A percentile compares a stretch with the other conserved stretches of the same genome.
Conservation (phyloP, 2,329 filamentous ascomycete genomes). For the Capronia americana region DNA sequence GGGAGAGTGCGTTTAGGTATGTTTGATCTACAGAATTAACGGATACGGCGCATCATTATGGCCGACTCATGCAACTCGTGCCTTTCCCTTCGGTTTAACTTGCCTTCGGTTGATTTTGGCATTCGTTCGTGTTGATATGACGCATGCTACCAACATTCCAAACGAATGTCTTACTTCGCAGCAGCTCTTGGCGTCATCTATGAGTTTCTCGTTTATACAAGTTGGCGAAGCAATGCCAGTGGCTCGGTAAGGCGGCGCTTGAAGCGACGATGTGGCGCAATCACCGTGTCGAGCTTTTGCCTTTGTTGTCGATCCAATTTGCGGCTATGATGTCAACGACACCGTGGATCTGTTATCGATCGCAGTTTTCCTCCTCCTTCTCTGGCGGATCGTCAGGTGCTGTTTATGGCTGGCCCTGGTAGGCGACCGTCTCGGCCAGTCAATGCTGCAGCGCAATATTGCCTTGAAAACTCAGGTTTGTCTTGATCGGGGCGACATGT, state of each 20-base stretch:
- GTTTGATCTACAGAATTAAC: not conserved
- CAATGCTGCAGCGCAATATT: slow-evolving; percentile 24
- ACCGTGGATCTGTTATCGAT: slow-evolving; percentile 6
- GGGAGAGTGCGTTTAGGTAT: not conserved
- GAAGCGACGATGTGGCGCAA: slow-evolving; percentile 6
- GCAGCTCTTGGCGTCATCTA: not conserved
- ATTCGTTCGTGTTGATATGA: not conserved
- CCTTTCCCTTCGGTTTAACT: not conserved
- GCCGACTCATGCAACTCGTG: not conserved
- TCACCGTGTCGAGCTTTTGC: slow-evolving; percentile 2
- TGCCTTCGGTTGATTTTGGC: not conserved
- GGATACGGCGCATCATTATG: not conserved
- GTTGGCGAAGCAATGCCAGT: slow-evolving; percentile 1
- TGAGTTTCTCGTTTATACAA: not conserved
- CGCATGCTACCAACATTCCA: not conserved
- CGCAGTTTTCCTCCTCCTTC: not conserved
- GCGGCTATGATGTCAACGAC: slow-evolving; percentile 17
- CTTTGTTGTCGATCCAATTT: slow-evolving; percentile 6
- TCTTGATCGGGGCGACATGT: slow-evolving; percentile 18
- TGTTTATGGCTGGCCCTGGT: not conserved
- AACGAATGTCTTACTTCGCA: not conserved
- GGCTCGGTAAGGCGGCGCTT: slow-evolving; percentile 10
- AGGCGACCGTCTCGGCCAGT: slow-evolving; percentile 19
- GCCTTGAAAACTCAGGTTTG: slow-evolving; percentile 15
- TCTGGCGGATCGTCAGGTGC: slow-evolving; percentile 5